Conservation (phyloP, 106 monocot genomes). For the Hemerocallis citrina region DNA sequence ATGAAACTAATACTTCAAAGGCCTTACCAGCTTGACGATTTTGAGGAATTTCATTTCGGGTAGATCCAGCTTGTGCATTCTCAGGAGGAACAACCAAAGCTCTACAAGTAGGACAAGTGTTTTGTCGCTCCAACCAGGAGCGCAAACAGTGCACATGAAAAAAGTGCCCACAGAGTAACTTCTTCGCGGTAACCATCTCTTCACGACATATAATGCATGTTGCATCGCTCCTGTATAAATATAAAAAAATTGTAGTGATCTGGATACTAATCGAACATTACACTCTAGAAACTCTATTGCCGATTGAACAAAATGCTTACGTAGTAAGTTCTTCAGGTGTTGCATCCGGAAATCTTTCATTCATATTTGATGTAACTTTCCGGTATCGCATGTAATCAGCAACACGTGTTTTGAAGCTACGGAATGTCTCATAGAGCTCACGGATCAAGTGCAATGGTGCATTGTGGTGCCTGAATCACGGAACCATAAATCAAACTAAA, state of each 20-base stretch:
- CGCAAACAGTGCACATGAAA: constrained; percentile 95
- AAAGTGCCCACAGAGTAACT: constrained; percentile 85
- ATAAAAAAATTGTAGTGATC: not conserved
- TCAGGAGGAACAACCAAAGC: constrained; percentile 75
- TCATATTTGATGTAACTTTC: constrained; percentile 91
- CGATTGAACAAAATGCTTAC: constrained; percentile 33
- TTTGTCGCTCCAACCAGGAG: constrained; percentile 92
- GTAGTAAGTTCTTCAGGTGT: constrained; percentile 71
- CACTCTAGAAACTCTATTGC: not conserved
- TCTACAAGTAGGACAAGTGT: constrained; percentile 96
- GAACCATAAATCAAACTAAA: not conserved
- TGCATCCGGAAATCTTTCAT: constrained; percentile 92
- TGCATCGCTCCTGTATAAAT: constrained; percentile 67
- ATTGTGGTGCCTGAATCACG: constrained; percentile 60
- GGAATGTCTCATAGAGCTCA: constrained; percentile 94
- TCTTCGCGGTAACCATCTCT: constrained; percentile 95
- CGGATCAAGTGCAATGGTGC: constrained; percentile 92
- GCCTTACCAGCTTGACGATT: constrained; percentile 52
- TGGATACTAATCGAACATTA: not conserved
- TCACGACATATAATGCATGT: constrained; percentile 98
- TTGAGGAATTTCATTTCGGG: constrained; percentile 23
- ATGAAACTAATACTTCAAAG: no score
- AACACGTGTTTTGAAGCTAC: constrained; percentile 76
- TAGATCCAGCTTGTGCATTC: constrained; percentile 24
- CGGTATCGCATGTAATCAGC: constrained; percentile 85